phyloP scores from a whole-genome alignment of 1,139 yeast genomes.

The Pichia sp. region DNA sequence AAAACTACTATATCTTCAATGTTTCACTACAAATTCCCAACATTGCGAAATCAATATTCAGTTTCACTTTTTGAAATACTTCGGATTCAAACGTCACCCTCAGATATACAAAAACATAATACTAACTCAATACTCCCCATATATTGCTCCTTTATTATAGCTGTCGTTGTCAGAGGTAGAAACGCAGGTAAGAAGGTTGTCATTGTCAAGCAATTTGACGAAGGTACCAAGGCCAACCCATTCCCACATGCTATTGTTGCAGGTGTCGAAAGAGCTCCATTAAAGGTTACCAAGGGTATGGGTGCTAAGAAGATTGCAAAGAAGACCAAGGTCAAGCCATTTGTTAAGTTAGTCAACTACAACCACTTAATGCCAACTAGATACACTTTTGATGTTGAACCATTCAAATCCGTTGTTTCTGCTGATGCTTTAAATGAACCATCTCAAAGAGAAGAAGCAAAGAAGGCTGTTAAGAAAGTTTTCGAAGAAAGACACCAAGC shows the following conservation, averaged over 20 bases:
- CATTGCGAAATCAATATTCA: too few species aligned
- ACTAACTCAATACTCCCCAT: too few species aligned
- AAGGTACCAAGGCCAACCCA: constrained; percentile 98
- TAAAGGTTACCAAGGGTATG: constrained; percentile 92
- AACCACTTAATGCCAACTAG: constrained; percentile 99
- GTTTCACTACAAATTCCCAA: too few species aligned
- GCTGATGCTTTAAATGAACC: constrained; percentile 96
- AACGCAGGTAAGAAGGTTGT: constrained; percentile 99
- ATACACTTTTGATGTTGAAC: constrained; percentile 95
- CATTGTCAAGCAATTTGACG: constrained; percentile 97
- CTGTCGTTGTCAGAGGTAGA: constrained; percentile 99
- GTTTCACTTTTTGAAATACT: too few species aligned
- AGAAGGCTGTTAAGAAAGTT: constrained; percentile 98
- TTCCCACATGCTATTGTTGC: constrained; percentile 99
- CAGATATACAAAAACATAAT: too few species aligned
- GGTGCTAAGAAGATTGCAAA: constrained; percentile 95
- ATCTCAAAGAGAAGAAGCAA: constrained; percentile 98
- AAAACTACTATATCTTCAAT: too few species aligned
- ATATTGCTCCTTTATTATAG: constrained; percentile 30
- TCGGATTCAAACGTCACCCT: too few species aligned
- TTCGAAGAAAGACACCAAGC: constrained; percentile 99
- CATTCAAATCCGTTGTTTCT: constrained; percentile 86
- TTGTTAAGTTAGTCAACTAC: constrained; percentile 99
- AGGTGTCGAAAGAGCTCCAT: constrained; percentile 98
- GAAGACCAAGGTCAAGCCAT: constrained; percentile 99